Base-by-base conservation (phyloP, 108 stramenopile genomes). In the Nannochloropsis gaditana region DNA sequence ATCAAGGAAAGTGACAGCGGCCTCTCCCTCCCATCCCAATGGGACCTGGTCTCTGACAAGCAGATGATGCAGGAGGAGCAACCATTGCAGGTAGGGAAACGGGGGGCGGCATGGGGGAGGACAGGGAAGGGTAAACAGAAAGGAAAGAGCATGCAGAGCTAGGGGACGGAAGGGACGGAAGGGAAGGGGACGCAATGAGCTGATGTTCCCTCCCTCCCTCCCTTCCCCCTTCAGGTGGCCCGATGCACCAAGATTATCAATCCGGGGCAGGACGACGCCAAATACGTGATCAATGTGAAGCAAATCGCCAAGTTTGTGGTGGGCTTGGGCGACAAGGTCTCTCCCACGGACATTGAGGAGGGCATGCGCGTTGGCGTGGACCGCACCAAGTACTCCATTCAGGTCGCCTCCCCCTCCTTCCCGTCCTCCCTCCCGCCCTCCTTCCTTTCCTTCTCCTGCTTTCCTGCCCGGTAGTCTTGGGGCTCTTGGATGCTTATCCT, bases 231-330 rank as follows among this genome's bases (percentile, higher is more conserved):
- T 80, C 95, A 97, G 90, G 98, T 99, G 9, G 98, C 99, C 9
- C 88, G 97, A 43, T 99, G 99, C 92, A 98, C 97, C 31, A 98
- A 99, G 91, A 99, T 99, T 84, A 97, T 99, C 89, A 90, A 94
- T 43, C 93, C 93, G 2, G 93, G 92, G 21, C 89, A 88, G 44
- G 92, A 90, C 47, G 90, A 91, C 83, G 93, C 93, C 91, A 98
- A 99, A 90, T 99, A 99, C 91, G 95, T 99, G 4, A 97, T 99
- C 84, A 97, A 98, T 91, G 94, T 99, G 84, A 95, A 97, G 84
- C 99, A 99, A 89, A 99, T 99, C 91, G 99, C 99, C 84, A 99
- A 99, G 90, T 99, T 98, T 88, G 99, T 99, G 21, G 99, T 98
- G 9, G 96, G 95, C 42, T 87, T 97, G 2, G 96, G 95, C 43